phyloP scores from a whole-genome alignment of 805 yeast species.

The Candida tibetensis region DNA sequence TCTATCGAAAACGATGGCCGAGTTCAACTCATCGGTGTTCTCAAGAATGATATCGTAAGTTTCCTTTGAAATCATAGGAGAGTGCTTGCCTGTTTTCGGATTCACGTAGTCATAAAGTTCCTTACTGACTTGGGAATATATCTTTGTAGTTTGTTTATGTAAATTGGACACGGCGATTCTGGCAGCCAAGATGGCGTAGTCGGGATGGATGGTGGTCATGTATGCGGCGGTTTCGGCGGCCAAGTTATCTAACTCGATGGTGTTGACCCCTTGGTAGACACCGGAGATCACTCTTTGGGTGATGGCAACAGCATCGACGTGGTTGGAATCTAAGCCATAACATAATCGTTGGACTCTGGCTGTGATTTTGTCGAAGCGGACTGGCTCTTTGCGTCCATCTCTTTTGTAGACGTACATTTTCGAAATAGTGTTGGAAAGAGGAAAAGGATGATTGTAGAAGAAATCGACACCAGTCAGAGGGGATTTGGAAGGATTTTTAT shows the following conservation, averaged over 20 bases:
- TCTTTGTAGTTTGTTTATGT: conserved; percentile 91
- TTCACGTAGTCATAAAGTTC: conserved; percentile 75
- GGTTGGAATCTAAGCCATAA: conserved; percentile 87
- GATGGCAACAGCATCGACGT: conserved; percentile 92
- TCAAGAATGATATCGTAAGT: conserved; percentile 37
- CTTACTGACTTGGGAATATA: conserved; percentile 72
- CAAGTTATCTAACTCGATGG: conserved; percentile 63
- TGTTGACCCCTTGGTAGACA: conserved; percentile 95
- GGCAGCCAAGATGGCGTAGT: conserved; percentile 91
- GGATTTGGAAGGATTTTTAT: conserved; percentile 2
- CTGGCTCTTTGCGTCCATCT: conserved; percentile 94
- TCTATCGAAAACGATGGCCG: conserved; percentile 45
- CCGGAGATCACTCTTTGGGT: conserved; percentile 95
- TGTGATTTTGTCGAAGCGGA: conserved; percentile 93
- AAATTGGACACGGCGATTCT: conserved; percentile 92
- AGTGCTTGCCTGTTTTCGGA: conserved; percentile 67
- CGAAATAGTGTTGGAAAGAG: not conserved
- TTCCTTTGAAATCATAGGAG: conserved; percentile 44
- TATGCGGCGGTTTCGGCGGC: conserved; percentile 98
- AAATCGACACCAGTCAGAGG: too few relatives aligned
- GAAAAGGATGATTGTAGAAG: too few relatives aligned
- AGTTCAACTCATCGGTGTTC: conserved; percentile 42
- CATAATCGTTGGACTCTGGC: conserved; percentile 88
- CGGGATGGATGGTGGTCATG: conserved; percentile 98
- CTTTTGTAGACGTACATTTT: conserved; percentile 82